Evolutionary conservation across 1,139 yeast genomes (phyloP), one percentile per base, ranked within the genome.

Genomic region (Blastobotrys raffinosifermentans): DNA sequence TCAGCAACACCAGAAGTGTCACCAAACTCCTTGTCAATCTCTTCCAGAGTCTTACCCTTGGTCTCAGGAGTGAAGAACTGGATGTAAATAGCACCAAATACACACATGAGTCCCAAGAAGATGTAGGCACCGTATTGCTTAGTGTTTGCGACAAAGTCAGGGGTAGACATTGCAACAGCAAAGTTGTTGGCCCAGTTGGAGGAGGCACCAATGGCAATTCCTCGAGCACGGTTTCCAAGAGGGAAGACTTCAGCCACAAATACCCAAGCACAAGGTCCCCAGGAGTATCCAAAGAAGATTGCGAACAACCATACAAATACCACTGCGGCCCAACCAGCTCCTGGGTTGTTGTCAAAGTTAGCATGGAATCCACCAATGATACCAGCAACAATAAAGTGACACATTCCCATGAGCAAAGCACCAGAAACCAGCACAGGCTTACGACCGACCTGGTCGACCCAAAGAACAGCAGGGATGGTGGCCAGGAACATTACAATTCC

Each of bases 201-300:
- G 10, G 87, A 80, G 18, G 81, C 76, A 33, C 83, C 75, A 19
- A 19, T 19, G 6, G 21, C 21, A 19, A 19, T 78, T 4, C 85
- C 80, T 61, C 77, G 79, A 53, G 80, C 85, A 63, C 91, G 70
- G 36, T 78, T 73, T 43, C 78, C 70, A 47, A 81, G 69, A 41
- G 84, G 78, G 65, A 70, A 81, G 43, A 78, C 69, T 60, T 81
- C 91, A 35, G 85, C 80, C 45, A 78, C 69, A 43, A 80, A 67
- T 35, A 82, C 86, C 89, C 89, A 81, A 31, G 75, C 73, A 41
- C 75, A 66, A 30, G 87, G 87, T 55, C 87, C 91, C 89, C 89
- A 81, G 19, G 86, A 69, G 33, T 83, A 66, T 13, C 86, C 87
- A 55, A 80, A 80, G 57, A 73, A 76, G 19, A 81, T 75, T 57